Evolutionary conservation across 169 alveolate species (phyloP).

Genomic region (Cryptosporidium bovis): DNA sequence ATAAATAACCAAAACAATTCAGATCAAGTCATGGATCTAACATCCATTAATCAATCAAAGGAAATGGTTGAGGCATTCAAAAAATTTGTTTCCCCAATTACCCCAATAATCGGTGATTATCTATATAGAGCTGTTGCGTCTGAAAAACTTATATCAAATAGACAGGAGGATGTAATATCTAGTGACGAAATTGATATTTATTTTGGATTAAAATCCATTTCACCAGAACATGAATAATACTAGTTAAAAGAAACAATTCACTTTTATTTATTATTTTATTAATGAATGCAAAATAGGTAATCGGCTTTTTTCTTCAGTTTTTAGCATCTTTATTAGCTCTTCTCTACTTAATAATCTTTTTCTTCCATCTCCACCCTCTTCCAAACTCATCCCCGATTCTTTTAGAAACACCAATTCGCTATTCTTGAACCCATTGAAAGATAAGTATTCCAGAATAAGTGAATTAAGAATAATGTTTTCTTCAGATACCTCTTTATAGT

Average conservation of each 20-base stretch:
- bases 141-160: conserved; percentile 16
- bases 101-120: conserved; percentile 69
- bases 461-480: conserved; percentile 59
- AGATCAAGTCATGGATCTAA: conserved; percentile 30
- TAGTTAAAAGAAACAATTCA: background rate
- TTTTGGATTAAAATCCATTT: conserved; percentile 48
- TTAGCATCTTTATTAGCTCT: conserved; percentile 20
- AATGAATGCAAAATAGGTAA: conserved; percentile 53
- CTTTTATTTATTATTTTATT: background rate
- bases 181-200: conserved; percentile 36
- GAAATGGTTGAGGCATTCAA: conserved; percentile 54
- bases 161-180: conserved; percentile 20
- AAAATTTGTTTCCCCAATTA: conserved; percentile 54
- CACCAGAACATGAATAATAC: background rate
- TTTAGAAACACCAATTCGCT: conserved; percentile 11
- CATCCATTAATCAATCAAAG: conserved; percentile 30
- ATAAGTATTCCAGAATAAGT: conserved; percentile 45
- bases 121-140: conserved; percentile 65
- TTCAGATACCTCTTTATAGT: conserved; percentile 1
- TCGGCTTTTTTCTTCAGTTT: conserved; percentile 3
- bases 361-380: background rate
- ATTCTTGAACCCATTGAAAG: conserved; percentile 36
- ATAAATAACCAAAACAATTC: background rate
- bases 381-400: conserved; percentile 45
- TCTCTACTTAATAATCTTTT: conserved; percentile 18